phyloP scores from a whole-genome alignment of 2,329 filamentous ascomycete species.

The Microsporum audouinii region DNA sequence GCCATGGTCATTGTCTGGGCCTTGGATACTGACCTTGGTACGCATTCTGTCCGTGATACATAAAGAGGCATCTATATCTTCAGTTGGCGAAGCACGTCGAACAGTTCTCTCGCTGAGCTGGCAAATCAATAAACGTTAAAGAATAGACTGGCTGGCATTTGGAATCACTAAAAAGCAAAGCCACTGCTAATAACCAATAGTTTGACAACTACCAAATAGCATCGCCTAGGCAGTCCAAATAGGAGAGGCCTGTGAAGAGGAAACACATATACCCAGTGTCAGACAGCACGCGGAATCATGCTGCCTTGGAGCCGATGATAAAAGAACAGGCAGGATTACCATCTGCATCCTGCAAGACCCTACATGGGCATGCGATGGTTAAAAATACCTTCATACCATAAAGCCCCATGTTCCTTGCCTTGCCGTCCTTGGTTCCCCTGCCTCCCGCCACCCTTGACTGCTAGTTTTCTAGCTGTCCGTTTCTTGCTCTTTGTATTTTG shows the following conservation, averaged over 20 bases:
- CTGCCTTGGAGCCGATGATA: neutral
- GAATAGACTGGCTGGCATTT: neutral
- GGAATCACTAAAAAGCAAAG: neutral
- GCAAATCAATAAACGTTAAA: neutral
- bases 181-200: neutral
- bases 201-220: neutral
- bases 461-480: neutral
- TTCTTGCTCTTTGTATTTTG: constrained; percentile 3
- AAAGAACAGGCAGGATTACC: neutral
- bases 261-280: neutral
- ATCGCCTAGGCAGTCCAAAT: neutral
- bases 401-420: neutral
- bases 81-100: too few species aligned
- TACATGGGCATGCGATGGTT: neutral
- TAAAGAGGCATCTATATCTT: too few species aligned
- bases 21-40: too few species aligned
- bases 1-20: too few species aligned
- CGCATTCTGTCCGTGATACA: too few species aligned
- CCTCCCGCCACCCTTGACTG: neutral
- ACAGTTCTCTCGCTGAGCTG: too few species aligned
- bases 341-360: neutral
- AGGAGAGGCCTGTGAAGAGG: neutral
- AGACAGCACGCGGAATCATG: neutral
- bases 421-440: neutral
- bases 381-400: neutral